A percentile compares a stretch with the other conserved stretches of the same genome.
These are phyloP conservation scores for Streptanthus diversifolius DNA, from an alignment of 345 rosid genomes.

Conservation along the genomic window DNA sequence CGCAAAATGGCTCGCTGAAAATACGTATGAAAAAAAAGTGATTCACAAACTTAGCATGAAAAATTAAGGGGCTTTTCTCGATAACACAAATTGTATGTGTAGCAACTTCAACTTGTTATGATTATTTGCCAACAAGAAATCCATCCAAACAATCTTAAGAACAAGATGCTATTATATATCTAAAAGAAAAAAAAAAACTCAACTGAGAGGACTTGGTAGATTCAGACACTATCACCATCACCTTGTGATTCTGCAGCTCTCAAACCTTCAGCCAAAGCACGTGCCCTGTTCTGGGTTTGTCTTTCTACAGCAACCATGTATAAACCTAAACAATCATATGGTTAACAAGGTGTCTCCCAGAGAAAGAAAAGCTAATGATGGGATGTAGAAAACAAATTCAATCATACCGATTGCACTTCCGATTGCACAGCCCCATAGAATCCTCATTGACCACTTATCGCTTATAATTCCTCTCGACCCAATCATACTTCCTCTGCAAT, in stretches of 20 bases:
- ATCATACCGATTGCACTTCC: conserved; percentile 60
- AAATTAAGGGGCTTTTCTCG: neutral
- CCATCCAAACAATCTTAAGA: conserved; percentile 1
- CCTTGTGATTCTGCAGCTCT: conserved; percentile 52
- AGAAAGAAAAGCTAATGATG: neutral
- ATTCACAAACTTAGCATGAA: conserved; percentile 32
- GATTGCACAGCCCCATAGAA: conserved; percentile 69
- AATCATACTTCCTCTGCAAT: conserved; percentile 25
- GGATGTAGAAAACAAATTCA: neutral
- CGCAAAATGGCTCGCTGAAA: conserved; percentile 23
- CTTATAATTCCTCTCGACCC: conserved; percentile 51
- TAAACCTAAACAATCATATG: conserved; percentile 42
- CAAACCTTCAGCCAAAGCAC: conserved; percentile 60
- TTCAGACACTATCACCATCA: conserved; percentile 40
- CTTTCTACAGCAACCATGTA: conserved; percentile 83
- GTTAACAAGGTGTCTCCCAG: neutral
- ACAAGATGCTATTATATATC: neutral
- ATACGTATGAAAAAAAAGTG: neutral
- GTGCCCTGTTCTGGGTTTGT: conserved; percentile 65
- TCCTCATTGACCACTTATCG: conserved; percentile 76
- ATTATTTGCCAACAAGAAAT: conserved; percentile 29
- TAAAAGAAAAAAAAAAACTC: neutral
- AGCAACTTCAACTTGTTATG: conserved; percentile 20
- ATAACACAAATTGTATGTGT: conserved; percentile 25
- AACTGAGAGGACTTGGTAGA: neutral